phyloP scores from a whole-genome alignment of 1,284 basidiomycete species.

The Trichosporon sp. region DNA sequence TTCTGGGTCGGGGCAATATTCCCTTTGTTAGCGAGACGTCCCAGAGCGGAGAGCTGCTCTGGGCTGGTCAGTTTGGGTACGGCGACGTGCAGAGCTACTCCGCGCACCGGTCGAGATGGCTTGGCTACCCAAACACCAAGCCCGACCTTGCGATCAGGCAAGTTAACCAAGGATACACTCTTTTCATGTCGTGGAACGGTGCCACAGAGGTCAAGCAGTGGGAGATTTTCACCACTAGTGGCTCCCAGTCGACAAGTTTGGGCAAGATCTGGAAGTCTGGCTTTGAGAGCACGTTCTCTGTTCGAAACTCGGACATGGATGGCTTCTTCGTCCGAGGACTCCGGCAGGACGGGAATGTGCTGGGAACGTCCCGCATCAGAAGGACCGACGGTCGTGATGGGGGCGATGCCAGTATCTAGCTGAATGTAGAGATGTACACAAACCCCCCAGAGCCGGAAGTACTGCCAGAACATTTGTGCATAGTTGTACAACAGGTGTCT shows the following conservation, averaged over 20 bases:
- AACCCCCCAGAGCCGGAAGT: too few relatives aligned
- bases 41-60: conserved; percentile 38
- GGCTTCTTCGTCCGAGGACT: neutral
- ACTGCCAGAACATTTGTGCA: neutral
- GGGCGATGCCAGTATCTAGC: neutral
- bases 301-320: neutral
- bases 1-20: conserved; percentile 36
- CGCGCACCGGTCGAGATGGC: conserved; percentile 38
- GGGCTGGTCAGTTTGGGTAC: conserved; percentile 42
- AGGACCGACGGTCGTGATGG: neutral
- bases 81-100: conserved; percentile 42
- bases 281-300: conserved; percentile 36
- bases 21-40: conserved; percentile 35
- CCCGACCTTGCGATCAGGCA: conserved; percentile 32
- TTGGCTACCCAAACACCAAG: conserved; percentile 35
- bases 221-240: conserved; percentile 31
- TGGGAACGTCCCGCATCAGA: neutral
- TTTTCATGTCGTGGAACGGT: conserved; percentile 48
- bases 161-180: conserved; percentile 14
- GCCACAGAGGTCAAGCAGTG: conserved; percentile 43
- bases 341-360: neutral
- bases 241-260: conserved; percentile 11
- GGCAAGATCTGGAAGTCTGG: conserved; percentile 27
- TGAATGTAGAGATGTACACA: too few relatives aligned
- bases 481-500: conserved; percentile 13